A percentile compares a stretch with the other conserved stretches of the same genome.
These are phyloP conservation scores for Phialocephala sp. DNA, from an alignment of 2,329 filamentous ascomycete genomes.

Conservation along the genomic window DNA sequence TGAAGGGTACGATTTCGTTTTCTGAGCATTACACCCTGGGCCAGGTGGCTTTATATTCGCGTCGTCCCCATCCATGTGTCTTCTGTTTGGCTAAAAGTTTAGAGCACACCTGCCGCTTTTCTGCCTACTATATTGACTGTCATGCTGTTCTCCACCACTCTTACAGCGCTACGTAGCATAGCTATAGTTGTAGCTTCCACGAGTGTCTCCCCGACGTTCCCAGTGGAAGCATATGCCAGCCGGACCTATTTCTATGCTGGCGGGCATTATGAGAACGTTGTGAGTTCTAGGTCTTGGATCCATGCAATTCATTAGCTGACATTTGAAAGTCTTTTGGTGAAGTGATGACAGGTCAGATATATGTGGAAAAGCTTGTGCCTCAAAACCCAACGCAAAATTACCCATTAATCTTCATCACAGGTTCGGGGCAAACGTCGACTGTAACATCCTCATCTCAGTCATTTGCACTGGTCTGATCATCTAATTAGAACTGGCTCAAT, in stretches of 20 bases:
- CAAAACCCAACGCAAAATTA: slow-evolving; percentile 3
- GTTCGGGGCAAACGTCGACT: slow-evolving; percentile 10
- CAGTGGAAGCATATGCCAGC: slow-evolving; percentile 2
- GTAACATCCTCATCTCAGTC: background rate
- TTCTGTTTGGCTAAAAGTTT: no score
- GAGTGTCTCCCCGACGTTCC: background rate
- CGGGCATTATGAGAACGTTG: slow-evolving; percentile 8
- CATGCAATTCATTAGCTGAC: no score
- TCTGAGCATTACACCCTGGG: no score
- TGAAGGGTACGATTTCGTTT: no score
- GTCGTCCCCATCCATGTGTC: no score
- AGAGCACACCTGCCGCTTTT: no score
- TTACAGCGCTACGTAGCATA: background rate
- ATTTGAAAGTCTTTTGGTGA: background rate
- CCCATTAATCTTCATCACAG: slow-evolving; percentile 18
- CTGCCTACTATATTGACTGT: no score
- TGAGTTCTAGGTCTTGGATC: background rate
- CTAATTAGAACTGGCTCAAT: slow-evolving; percentile 4
- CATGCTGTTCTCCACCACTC: background rate
- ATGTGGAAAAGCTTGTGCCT: slow-evolving; percentile 53
- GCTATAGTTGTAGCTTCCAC: background rate
- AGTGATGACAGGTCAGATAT: slow-evolving; percentile 44
- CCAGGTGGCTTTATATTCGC: no score
- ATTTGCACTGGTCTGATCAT: background rate
- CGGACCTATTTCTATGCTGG: slow-evolving; percentile 6